phyloP scores from a whole-genome alignment of 2,329 filamentous ascomycete species.

The Pseudocercospora fuligena region DNA sequence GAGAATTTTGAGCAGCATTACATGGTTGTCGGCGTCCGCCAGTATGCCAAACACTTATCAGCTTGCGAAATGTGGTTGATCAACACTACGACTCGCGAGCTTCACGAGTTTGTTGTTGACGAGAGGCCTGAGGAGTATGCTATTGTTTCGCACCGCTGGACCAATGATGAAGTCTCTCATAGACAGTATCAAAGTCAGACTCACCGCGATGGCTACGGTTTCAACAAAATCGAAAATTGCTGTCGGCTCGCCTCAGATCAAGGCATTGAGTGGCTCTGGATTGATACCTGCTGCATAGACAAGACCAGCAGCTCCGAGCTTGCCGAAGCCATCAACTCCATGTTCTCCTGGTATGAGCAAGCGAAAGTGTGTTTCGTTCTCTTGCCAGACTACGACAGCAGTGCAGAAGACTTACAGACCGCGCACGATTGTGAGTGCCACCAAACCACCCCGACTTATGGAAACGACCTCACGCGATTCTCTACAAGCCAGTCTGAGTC shows the following conservation, averaged over 20 bases:
- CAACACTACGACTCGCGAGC: constrained; percentile 11
- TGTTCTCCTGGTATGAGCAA: neutral
- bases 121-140: constrained; percentile 18
- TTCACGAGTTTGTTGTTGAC: constrained; percentile 18
- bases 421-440: neutral
- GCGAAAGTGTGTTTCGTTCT: neutral
- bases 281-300: neutral
- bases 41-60: neutral
- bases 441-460: neutral
- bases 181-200: neutral
- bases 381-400: neutral
- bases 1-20: neutral
- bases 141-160: constrained; percentile 24
- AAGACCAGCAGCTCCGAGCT: neutral
- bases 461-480: neutral
- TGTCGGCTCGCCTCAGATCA: neutral
- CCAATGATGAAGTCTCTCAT: constrained; percentile 9
- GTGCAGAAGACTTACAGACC: neutral
- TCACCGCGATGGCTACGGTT: neutral
- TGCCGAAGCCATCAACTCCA: neutral
- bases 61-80: constrained; percentile 12
- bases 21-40: neutral
- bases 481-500: neutral
- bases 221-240: neutral
- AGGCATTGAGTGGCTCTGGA: neutral